Evolutionary conservation across 2,329 filamentous ascomycete genomes (phyloP), one percentile per base, ranked within the genome.

Genomic region (Macrophomina phaseolina): DNA sequence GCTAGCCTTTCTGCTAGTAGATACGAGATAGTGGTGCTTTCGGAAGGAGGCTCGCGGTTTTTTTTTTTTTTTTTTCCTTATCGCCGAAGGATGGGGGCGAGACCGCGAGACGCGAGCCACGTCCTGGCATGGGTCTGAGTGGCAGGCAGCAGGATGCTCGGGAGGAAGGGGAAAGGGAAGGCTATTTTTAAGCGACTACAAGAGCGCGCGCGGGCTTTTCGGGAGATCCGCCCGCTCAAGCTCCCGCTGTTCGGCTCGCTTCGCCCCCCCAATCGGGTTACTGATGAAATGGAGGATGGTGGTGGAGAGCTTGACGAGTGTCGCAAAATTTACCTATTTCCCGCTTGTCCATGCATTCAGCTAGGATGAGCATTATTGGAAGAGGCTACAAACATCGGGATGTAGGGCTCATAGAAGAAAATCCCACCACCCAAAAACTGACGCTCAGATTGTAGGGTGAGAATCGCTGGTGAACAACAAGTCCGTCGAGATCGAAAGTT

Each of bases 21-120:
- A 62, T 62, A 62, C 58, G 58, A 62, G 58, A 49, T 48, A 62
- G 45, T 38, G 58, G 42, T 62, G 23, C 23, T 16, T 38, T 49
- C 45, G 45, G 46, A 62, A 49, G 45, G n/a, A 49, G 45, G 56
- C 40, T 34, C 28, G n/a, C 23, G 2, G 23, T 23, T 23, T 23
- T 23, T 23, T 23, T 3, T 23, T 23, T 23, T 23, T 23, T 23
- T 23, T 3, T 23, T 23, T 23, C 23, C 18, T 61, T 34, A 46
- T 61, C 56, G 56, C 40, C 56, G 40, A 28, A 61, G 38, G 40
- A 42, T 34, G 28, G 30, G 23, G 30, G 23, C 28, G 40, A 23
- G 40, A 60, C n/a, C n/a, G 16, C 23, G 42, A 14, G 42, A 45
- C 12, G 42, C 42, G 5, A 45, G 12, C 42, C 16, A 16, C 16